Conservation (phyloP, 495 filamentous ascomycete species). For the Neurospora sp. region DNA sequence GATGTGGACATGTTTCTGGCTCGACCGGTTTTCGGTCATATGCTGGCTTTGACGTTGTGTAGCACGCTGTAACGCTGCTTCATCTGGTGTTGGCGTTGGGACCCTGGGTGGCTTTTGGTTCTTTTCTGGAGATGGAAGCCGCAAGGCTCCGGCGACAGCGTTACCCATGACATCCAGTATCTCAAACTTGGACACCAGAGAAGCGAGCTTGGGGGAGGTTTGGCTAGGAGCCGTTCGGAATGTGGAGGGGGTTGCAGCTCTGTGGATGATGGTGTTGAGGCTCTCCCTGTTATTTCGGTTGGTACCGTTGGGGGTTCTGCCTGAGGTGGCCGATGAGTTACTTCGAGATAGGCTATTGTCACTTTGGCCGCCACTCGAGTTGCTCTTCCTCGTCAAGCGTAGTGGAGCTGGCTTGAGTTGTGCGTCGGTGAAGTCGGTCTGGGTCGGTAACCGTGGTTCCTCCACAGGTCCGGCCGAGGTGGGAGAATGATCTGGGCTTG, state of each 20-base stretch:
- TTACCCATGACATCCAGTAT: conserved; percentile 24
- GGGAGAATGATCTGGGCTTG: not conserved
- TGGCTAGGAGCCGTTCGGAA: not conserved
- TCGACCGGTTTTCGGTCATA: not conserved
- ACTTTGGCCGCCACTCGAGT: conserved; percentile 6
- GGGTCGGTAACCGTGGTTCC: not conserved
- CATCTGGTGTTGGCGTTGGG: not conserved
- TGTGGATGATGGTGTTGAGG: conserved; percentile 1
- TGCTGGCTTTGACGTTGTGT: not conserved
- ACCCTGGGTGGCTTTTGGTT: not conserved
- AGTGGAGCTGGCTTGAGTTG: conserved; percentile 24
- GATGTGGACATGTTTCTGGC: not conserved
- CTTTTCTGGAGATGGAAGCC: not conserved
- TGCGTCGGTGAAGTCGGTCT: conserved; percentile 8
- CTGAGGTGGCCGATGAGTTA: not conserved
- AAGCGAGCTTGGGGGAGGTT: conserved; percentile 15
- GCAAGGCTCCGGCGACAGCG: conserved; percentile 5
- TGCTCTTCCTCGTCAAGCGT: conserved; percentile 16
- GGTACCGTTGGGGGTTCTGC: not conserved
- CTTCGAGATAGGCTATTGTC: not conserved
- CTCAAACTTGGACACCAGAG: conserved; percentile 34
- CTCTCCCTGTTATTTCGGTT: not conserved
- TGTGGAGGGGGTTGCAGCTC: conserved; percentile 1
- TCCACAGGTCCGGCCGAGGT: not conserved
- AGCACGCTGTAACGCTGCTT: not conserved